A percentile compares a stretch with the other conserved stretches of the same genome.
Conservation (phyloP, 2,329 filamentous ascomycete genomes). For the Trichoderma sp. region DNA sequence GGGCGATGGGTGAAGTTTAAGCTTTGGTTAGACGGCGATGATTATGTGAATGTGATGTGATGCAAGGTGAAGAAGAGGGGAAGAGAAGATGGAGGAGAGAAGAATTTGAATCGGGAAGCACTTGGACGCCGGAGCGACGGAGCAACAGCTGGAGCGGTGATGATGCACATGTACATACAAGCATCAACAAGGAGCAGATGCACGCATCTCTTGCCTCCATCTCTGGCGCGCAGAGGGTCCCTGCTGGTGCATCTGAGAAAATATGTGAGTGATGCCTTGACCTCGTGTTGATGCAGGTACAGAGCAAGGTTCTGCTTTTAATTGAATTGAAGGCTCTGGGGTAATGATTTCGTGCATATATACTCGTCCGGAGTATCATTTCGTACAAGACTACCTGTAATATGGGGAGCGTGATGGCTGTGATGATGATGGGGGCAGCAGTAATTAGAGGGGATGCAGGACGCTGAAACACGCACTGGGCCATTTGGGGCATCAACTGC, state of each 20-base stretch:
- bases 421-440: neutral
- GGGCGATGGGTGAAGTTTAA: neutral
- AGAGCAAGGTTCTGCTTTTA: neutral
- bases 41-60: neutral
- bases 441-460: conserved; percentile 4
- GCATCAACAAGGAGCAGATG: neutral
- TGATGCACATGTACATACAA: neutral
- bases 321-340: neutral
- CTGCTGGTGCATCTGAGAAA: neutral
- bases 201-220: neutral
- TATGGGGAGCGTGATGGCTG: neutral
- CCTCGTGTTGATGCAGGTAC: neutral
- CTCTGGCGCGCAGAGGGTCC: neutral
- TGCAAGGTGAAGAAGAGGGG: neutral
- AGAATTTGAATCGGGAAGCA: neutral
- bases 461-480: conserved; percentile 15
- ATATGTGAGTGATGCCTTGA: neutral
- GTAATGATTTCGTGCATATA: neutral
- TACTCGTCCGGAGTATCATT: neutral
- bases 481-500: neutral
- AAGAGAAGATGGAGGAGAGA: neutral
- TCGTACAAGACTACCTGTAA: neutral
- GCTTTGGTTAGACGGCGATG: neutral
- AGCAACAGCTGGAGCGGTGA: neutral
- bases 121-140: neutral